phyloP scores from a whole-genome alignment of 345 rosid genomes.

The Arabis alpina region DNA sequence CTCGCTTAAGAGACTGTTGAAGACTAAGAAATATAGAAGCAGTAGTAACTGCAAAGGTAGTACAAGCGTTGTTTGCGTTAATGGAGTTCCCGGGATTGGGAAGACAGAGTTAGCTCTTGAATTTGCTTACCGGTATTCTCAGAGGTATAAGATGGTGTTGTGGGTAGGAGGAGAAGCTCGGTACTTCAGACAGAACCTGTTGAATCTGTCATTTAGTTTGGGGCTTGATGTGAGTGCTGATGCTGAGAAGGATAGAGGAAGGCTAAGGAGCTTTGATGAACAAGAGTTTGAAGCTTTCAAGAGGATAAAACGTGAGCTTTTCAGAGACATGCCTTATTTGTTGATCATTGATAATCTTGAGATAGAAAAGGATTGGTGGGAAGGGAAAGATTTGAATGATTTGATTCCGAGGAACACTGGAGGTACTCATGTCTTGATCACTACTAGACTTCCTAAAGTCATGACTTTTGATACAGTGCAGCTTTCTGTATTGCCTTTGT shows the following conservation, averaged over 20 bases:
- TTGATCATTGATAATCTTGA: slow-evolving; percentile 92
- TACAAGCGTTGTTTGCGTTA: slow-evolving; percentile 65
- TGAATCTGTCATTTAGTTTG: slow-evolving; percentile 75
- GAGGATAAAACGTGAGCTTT: slow-evolving; percentile 79
- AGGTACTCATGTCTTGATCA: slow-evolving; percentile 85
- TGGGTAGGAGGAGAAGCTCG: slow-evolving; percentile 93
- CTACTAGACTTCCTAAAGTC: slow-evolving; percentile 74
- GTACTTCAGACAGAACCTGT: slow-evolving; percentile 78
- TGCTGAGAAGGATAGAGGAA: slow-evolving; percentile 83
- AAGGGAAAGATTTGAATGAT: slow-evolving; percentile 87
- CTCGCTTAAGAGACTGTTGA: slow-evolving; percentile 63
- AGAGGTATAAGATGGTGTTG: slow-evolving; percentile 86
- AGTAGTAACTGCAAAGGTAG: slow-evolving; percentile 56
- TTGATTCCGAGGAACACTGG: slow-evolving; percentile 85
- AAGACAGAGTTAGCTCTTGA: slow-evolving; percentile 93
- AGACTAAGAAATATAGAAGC: slow-evolving; percentile 68
- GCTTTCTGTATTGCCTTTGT: slow-evolving; percentile 54
- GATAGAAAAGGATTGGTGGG: slow-evolving; percentile 95
- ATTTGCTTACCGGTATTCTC: slow-evolving; percentile 74
- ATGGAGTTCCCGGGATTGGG: slow-evolving; percentile 79
- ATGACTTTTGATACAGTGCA: slow-evolving; percentile 74
- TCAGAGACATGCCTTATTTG: slow-evolving; percentile 82
- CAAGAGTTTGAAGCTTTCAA: slow-evolving; percentile 89
- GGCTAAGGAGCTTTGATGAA: slow-evolving; percentile 79
- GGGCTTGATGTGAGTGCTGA: slow-evolving; percentile 89